A percentile compares a stretch with the other conserved stretches of the same genome.
Conservation (phyloP, 2,329 filamentous ascomycete genomes). For the Magnaporthiopsis poae region DNA sequence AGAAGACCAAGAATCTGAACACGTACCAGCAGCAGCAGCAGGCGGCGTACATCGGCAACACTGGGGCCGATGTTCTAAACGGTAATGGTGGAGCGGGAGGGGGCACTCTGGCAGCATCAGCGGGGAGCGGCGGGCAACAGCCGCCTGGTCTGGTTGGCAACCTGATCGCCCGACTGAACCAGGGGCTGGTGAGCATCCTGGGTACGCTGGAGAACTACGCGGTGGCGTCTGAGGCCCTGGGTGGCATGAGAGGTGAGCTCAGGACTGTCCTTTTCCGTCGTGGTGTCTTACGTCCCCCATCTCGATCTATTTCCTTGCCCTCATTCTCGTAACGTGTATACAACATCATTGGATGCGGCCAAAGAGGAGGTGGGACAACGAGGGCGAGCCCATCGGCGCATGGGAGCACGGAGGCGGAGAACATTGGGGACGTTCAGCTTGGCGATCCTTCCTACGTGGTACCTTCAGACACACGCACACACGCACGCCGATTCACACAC, state of each 20-base stretch:
- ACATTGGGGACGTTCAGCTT: too few relatives aligned
- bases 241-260: slow-evolving; percentile 32
- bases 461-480: too few relatives aligned
- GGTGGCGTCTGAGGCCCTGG: slow-evolving; percentile 34
- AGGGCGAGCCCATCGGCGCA: too few relatives aligned
- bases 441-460: too few relatives aligned
- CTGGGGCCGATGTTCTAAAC: neutral
- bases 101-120: slow-evolving; percentile 2
- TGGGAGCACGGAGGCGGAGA: too few relatives aligned
- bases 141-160: slow-evolving; percentile 18
- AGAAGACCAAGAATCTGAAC: slow-evolving; percentile 30
- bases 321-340: too few relatives aligned
- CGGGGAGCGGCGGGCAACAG: slow-evolving; percentile 3
- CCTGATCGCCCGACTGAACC: slow-evolving; percentile 30
- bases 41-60: neutral
- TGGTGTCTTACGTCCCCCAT: neutral
- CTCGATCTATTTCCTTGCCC: too few relatives aligned
- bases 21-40: slow-evolving; percentile 17
- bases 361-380: too few relatives aligned
- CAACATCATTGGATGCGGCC: too few relatives aligned
- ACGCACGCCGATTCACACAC: too few relatives aligned
- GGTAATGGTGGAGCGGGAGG: slow-evolving; percentile 15
- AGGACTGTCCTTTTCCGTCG: neutral
- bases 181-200: slow-evolving; percentile 31
- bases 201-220: slow-evolving; percentile 33